phyloP scores from a whole-genome alignment of 768 basidiomycete species.

The Ramaria sp. region DNA sequence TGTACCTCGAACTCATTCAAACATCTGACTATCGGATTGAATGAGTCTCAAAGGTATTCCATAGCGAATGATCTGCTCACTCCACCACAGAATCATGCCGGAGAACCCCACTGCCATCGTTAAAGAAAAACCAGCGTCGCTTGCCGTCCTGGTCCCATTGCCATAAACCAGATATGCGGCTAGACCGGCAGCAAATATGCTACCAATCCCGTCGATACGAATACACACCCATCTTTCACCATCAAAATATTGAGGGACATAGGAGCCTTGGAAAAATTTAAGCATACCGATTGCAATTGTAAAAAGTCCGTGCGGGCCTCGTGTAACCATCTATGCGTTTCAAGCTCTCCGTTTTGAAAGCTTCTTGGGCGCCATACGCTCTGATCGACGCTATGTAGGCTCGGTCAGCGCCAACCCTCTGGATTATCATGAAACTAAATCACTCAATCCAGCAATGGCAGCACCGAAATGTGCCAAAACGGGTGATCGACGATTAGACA shows the following conservation, averaged over 20 bases:
- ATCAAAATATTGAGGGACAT: background rate
- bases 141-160: slow-evolving; percentile 12
- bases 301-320: slow-evolving; percentile 35
- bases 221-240: slow-evolving; percentile 33
- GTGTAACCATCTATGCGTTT: slow-evolving; percentile 45
- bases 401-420: background rate
- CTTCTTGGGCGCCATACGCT: slow-evolving; percentile 50
- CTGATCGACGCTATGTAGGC: slow-evolving; percentile 38
- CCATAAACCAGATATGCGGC: slow-evolving; percentile 41
- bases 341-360: slow-evolving; percentile 34
- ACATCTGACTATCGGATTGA: background rate
- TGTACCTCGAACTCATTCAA: slow-evolving; percentile 9
- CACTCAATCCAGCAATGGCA: slow-evolving; percentile 46
- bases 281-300: slow-evolving; percentile 38
- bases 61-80: background rate
- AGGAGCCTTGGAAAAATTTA: background rate
- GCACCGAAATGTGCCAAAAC: slow-evolving; percentile 43
- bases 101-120: slow-evolving; percentile 48
- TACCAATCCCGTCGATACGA: slow-evolving; percentile 51
- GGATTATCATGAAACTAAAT: slow-evolving; percentile 1
- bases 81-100: slow-evolving; percentile 40
- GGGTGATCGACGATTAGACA: slow-evolving; percentile 40
- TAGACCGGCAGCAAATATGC: slow-evolving; percentile 41
- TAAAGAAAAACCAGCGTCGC: slow-evolving; percentile 27
- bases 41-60: background rate